Evolutionary conservation across 148 eudicot genomes (phyloP).

Genomic region (Suaeda aralocaspica): DNA sequence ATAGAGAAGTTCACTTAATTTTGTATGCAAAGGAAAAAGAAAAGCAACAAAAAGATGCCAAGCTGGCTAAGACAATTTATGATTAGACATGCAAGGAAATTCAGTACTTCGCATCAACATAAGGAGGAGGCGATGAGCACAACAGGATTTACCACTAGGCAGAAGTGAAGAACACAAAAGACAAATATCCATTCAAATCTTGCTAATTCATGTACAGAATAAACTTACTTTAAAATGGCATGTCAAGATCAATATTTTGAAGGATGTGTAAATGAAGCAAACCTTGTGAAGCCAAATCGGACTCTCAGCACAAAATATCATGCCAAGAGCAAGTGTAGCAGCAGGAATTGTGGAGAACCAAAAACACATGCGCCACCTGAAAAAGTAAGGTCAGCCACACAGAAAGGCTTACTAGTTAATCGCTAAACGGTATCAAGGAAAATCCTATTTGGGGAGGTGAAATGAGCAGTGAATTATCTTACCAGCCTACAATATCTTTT

Average conservation of each 20-base stretch:
- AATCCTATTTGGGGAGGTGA: background rate
- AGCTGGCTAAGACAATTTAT: no score
- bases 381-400: conserved; percentile 6
- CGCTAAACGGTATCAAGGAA: background rate
- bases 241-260: conserved; percentile 6
- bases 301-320: conserved; percentile 82
- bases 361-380: conserved; percentile 96
- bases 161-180: conserved; percentile 1
- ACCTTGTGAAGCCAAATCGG: conserved; percentile 99
- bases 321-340: conserved; percentile 63
- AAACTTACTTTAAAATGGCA: background rate
- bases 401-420: background rate
- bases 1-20: no score
- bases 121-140: background rate
- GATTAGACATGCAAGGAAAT: background rate
- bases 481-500: conserved; percentile 65
- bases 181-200: background rate
- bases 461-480: conserved; percentile 24
- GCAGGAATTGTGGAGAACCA: conserved; percentile 88
- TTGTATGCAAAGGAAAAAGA: no score
- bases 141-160: background rate
- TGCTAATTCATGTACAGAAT: background rate
- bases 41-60: no score
- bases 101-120: background rate
- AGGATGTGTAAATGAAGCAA: conserved; percentile 20